These are phyloP conservation scores for Coniochaeta prunicola DNA, from an alignment of 2,329 filamentous ascomycete species.

Conservation along the genomic window DNA sequence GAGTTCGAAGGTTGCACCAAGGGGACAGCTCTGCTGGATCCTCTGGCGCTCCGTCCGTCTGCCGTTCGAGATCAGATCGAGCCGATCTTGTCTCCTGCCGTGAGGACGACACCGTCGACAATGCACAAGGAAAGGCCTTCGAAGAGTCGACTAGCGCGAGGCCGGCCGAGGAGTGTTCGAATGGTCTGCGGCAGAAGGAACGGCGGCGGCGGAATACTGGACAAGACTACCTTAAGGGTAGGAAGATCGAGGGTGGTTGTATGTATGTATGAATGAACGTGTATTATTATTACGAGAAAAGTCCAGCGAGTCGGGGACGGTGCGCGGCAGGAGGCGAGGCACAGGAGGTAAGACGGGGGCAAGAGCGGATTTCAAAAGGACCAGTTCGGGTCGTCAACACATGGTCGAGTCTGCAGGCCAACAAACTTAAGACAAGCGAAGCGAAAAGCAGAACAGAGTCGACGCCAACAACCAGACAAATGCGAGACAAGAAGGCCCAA, in stretches of 20 bases:
- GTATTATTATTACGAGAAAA: background rate
- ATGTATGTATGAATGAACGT: background rate
- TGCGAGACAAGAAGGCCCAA: background rate
- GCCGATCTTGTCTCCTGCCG: background rate
- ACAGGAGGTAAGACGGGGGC: background rate
- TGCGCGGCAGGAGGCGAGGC: background rate
- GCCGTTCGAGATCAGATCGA: background rate
- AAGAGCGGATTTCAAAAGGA: background rate
- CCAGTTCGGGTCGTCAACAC: background rate
- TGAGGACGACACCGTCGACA: background rate
- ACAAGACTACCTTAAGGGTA: background rate
- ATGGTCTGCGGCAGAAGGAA: background rate
- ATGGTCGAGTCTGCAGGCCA: background rate
- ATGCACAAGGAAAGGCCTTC: background rate
- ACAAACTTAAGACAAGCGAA: background rate
- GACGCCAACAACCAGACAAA: background rate
- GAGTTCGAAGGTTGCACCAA: conserved; percentile 8
- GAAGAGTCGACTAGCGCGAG: background rate
- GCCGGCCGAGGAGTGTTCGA: background rate
- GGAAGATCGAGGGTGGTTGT: background rate
- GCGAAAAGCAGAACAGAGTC: background rate
- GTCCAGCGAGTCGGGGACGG: background rate
- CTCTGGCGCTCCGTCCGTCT: conserved; percentile 13
- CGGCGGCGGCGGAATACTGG: background rate
- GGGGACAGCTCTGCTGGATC: conserved; percentile 49